Base-by-base conservation (phyloP, 202 grass and related monocot species). In the Cymbopogon flexuosus region DNA sequence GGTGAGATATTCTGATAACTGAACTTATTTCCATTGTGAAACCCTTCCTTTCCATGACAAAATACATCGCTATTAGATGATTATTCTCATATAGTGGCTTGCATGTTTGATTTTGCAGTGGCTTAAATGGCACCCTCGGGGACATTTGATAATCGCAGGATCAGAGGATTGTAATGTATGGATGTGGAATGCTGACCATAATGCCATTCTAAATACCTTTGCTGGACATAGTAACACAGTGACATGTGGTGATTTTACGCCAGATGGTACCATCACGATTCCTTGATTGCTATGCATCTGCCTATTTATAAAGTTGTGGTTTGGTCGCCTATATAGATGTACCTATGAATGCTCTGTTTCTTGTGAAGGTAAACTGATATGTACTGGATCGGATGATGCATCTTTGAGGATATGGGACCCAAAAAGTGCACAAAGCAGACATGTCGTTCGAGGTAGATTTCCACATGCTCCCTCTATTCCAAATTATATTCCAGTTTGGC, bases 401-500 rank as follows among this genome's bases (percentile, higher is more conserved):
- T 83, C 96, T 83, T 78, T 98, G 79, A 94, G 92, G 86, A 85
- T 98, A 94, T 98, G 96, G 96, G 88, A 93, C 37, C 92, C 92
- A 43, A 93, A 21, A 84, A 93, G 24, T 74, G 92, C 86, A 52
- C 82, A 93, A 43, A 84, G 79, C 75, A 78, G 41, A 79, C 90
- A 93, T 94, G 86, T 90, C 77, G 70, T 98, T 86, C 78, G 76
- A 88, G 96, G 96, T 98, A 84, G 75, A 65, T 58, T 69, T 18
- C 2, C 37, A 18, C 39, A 3, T 57, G 10, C 8, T 57, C 52
- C 8, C 8, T 57, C 7, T 9, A 2, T 19, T 16, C 4, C 45
- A 16, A 47, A 47, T 47, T 47, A 47, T 4, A 47, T 4, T 5
- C 13, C 14, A 16, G 14, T 47, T 47, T 47, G 45, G 13, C 14